Evolutionary conservation across 306 rosid genomes (phyloP).

Genomic region (Echinosophora koreensis): DNA sequence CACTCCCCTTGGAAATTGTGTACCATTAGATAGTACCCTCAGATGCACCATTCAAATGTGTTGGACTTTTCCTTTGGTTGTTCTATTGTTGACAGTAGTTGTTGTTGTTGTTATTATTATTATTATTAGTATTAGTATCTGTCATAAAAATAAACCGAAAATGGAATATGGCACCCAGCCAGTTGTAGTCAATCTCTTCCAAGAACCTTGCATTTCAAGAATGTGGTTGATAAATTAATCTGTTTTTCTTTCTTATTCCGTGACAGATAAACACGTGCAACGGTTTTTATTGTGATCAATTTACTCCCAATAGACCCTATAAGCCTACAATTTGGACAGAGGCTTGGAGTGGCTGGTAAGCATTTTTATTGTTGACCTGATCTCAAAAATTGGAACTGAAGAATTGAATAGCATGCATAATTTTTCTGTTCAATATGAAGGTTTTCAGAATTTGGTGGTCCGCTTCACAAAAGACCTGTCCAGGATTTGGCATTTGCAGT

Average conservation of each 20-base stretch:
- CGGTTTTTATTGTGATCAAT: constrained; percentile 92
- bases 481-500: constrained; percentile 97
- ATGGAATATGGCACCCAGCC: neutral
- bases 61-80: constrained; percentile 5
- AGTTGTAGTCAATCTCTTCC: neutral
- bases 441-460: constrained; percentile 96
- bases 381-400: constrained; percentile 24
- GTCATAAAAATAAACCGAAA: neutral
- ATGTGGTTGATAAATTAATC: constrained; percentile 39
- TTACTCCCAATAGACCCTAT: constrained; percentile 90
- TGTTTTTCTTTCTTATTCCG: constrained; percentile 43
- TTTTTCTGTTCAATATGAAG: constrained; percentile 53
- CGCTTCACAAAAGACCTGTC: constrained; percentile 87
- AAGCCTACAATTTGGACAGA: constrained; percentile 98
- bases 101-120: neutral
- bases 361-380: constrained; percentile 29
- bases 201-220: constrained; percentile 27
- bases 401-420: constrained; percentile 29
- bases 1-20: constrained; percentile 27
- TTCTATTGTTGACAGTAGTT: constrained; percentile 20
- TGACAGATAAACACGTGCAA: constrained; percentile 97
- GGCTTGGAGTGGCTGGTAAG: constrained; percentile 99
- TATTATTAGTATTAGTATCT: neutral
- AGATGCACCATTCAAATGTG: constrained; percentile 1
- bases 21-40: constrained; percentile 25